These are phyloP conservation scores for Juglanconis juglandina DNA, from an alignment of 2,329 filamentous ascomycete species.

Conservation along the genomic window DNA sequence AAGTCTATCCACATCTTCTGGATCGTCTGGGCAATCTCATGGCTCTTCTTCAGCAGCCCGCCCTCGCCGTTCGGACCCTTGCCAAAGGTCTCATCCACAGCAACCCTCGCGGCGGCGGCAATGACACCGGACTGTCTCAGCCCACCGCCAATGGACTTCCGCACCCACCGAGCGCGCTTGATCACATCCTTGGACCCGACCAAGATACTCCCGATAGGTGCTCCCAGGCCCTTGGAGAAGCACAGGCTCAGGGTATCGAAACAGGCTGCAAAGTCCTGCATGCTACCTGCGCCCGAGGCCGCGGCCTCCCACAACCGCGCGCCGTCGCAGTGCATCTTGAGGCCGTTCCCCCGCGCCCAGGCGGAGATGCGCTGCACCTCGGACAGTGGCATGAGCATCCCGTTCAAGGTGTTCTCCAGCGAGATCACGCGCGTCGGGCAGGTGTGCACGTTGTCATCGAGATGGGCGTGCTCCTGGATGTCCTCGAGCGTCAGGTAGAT, in stretches of 20 bases:
- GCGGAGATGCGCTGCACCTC: constrained; percentile 67
- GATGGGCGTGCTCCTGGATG: constrained; percentile 60
- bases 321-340: constrained; percentile 49
- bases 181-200: constrained; percentile 50
- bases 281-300: constrained; percentile 38
- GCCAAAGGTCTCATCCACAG: constrained; percentile 76
- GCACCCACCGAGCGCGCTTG: constrained; percentile 68
- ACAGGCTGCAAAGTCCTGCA: constrained; percentile 39
- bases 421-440: constrained; percentile 79
- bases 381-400: constrained; percentile 71
- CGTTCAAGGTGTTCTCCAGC: constrained; percentile 81
- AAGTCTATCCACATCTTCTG: constrained; percentile 61
- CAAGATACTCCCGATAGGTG: constrained; percentile 48
- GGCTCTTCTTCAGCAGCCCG: constrained; percentile 58
- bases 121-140: constrained; percentile 74
- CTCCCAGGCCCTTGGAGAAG: constrained; percentile 52
- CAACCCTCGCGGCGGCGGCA: constrained; percentile 70
- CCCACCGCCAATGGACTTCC: constrained; percentile 79
- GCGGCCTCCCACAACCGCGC: constrained; percentile 51
- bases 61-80: constrained; percentile 53
- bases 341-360: constrained; percentile 57
- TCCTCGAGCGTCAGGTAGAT: constrained; percentile 75
- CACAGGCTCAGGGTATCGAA: constrained; percentile 59
- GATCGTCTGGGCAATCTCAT: constrained; percentile 61
- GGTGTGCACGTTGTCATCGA: constrained; percentile 69